These are phyloP conservation scores for Blastomyces parvus DNA, from an alignment of 2,329 filamentous ascomycete genomes.

Conservation along the genomic window DNA sequence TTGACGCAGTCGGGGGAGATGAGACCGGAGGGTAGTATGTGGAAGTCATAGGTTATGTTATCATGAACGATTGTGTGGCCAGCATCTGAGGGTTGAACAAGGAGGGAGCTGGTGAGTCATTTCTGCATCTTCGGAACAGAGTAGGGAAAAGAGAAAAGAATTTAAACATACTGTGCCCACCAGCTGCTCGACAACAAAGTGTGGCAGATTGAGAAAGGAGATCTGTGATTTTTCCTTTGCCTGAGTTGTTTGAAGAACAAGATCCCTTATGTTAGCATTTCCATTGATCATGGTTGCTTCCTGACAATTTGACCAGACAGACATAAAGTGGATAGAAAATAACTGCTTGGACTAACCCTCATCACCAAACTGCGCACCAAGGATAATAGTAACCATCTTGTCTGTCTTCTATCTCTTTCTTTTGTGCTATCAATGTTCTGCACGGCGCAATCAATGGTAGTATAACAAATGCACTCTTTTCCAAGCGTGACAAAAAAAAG, in stretches of 20 bases:
- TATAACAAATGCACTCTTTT: background rate
- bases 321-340: background rate
- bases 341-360: conserved; percentile 28
- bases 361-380: conserved; percentile 42
- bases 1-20: conserved; percentile 38
- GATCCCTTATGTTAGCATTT: background rate
- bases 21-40: conserved; percentile 37
- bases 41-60: conserved; percentile 40
- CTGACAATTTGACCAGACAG: background rate
- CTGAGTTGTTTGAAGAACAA: conserved; percentile 18
- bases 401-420: conserved; percentile 6
- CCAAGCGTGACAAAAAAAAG: background rate
- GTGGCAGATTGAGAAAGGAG: conserved; percentile 37
- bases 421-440: background rate
- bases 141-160: background rate
- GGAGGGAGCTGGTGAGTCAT: background rate
- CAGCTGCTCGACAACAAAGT: conserved; percentile 38
- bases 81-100: conserved; percentile 27
- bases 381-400: conserved; percentile 34
- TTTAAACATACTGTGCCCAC: conserved; percentile 37
- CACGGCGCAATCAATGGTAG: background rate
- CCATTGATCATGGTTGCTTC: background rate
- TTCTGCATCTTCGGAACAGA: background rate
- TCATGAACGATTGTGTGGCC: conserved; percentile 42
- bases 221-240: conserved; percentile 42